A percentile compares a stretch with the other conserved stretches of the same genome.
Evolutionary conservation across 2,329 filamentous ascomycete genomes (phyloP).

Genomic region (Neospermospora avenae): DNA sequence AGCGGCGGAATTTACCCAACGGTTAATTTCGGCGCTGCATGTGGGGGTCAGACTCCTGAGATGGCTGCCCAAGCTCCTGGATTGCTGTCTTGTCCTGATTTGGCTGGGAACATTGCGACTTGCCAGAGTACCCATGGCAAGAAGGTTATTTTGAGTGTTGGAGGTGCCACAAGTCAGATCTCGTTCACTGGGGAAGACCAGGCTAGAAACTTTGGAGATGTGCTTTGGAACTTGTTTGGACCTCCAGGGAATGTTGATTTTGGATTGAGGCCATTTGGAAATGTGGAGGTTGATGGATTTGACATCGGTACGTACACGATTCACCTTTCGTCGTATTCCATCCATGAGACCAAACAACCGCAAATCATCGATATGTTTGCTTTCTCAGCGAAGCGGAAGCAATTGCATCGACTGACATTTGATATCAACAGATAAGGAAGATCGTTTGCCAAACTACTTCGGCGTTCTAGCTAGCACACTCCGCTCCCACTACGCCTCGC

Average conservation of each 20-base stretch:
- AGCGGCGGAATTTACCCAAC: slow-evolving; percentile 19
- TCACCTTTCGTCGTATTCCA: background rate
- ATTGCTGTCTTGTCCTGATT: slow-evolving; percentile 37
- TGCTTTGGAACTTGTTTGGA: slow-evolving; percentile 39
- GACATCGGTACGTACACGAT: slow-evolving; percentile 32
- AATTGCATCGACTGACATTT: background rate
- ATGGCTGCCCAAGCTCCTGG: slow-evolving; percentile 38
- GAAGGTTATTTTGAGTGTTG: slow-evolving; percentile 40
- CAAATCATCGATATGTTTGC: background rate
- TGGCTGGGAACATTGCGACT: slow-evolving; percentile 31
- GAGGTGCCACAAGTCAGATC: slow-evolving; percentile 31
- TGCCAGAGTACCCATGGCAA: slow-evolving; percentile 40
- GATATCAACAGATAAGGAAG: slow-evolving; percentile 35
- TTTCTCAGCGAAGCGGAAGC: background rate
- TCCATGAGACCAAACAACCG: background rate
- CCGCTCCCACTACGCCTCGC: slow-evolving; percentile 22
- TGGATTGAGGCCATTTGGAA: slow-evolving; percentile 35
- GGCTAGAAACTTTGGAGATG: slow-evolving; percentile 33
- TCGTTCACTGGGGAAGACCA: slow-evolving; percentile 31
- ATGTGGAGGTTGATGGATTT: slow-evolving; percentile 37
- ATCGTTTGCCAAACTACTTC: slow-evolving; percentile 30
- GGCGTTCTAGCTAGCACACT: slow-evolving; percentile 35
- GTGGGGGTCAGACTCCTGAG: slow-evolving; percentile 31
- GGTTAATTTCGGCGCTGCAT: slow-evolving; percentile 36
- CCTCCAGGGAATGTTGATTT: slow-evolving; percentile 25